phyloP scores from a whole-genome alignment of 371 early-diverging fungal genomes.

The Mucor indicus region DNA sequence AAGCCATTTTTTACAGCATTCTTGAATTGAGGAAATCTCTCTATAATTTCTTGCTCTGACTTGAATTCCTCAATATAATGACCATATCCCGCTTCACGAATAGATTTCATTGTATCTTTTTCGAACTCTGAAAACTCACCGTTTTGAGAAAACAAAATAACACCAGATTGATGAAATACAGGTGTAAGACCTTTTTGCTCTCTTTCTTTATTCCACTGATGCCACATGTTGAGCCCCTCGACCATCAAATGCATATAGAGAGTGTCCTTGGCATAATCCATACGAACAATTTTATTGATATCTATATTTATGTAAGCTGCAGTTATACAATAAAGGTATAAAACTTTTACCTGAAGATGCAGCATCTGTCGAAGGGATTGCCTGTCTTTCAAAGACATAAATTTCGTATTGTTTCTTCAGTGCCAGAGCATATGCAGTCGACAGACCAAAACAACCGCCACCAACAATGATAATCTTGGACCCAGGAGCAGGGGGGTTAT shows the following conservation, averaged over 20 bases:
- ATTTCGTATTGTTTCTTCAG: constrained; percentile 33
- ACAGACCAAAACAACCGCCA: constrained; percentile 52
- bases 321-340: neutral
- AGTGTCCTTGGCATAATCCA: constrained; percentile 46
- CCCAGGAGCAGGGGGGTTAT: constrained; percentile 12
- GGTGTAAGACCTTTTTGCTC: constrained; percentile 17
- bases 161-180: constrained; percentile 40
- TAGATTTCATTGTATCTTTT: constrained; percentile 19
- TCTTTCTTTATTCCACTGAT: constrained; percentile 52
- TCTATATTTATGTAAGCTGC: no score
- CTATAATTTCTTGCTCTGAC: constrained; percentile 20
- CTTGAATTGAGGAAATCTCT: constrained; percentile 31
- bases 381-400: constrained; percentile 40
- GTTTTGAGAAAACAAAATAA: constrained; percentile 28
- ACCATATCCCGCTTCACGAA: constrained; percentile 37
- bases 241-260: constrained; percentile 42
- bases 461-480: constrained; percentile 51
- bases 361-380: constrained; percentile 45
- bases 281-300: constrained; percentile 51
- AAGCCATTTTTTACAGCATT: constrained; percentile 31
- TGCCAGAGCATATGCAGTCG: constrained; percentile 45
- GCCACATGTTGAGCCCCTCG: constrained; percentile 44
- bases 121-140: constrained; percentile 38
- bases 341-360: constrained; percentile 42
- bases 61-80: constrained; percentile 30